Base-by-base conservation (phyloP, 495 filamentous ascomycete genomes). In the Pseudevernia furfuracea region DNA sequence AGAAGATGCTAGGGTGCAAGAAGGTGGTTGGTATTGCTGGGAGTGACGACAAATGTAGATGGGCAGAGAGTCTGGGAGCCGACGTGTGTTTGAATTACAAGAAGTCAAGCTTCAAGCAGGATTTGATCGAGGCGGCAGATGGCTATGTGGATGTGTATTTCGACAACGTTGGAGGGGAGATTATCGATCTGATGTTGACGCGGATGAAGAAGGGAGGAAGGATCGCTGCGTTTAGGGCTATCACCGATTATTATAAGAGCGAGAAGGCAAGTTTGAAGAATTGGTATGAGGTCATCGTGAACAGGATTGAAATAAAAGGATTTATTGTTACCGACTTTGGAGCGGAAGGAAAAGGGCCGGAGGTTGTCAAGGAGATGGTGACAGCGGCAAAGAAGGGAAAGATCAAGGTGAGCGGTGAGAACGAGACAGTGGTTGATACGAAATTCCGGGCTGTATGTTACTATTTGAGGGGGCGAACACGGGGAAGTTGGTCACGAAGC, bases 31-130 rank as follows among this genome's bases (percentile, higher is more conserved):
- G 68, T 0, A 82, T 89, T 65, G 86, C 85, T 0, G 86, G 87
- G 0, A 80, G 76, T n/a, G 84, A 84, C 41, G 82, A 84, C 36
- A 89, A 89, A 72, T 87, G 85, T 68, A 68, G 72, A 60, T 84
- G 84, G 79, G 79, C 88, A 41, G 76, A 85, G 67, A 78, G 76
- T 62, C 73, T 89, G 14, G 86, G 87, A 1, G 86, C 84, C 49
- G 86, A 90, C 73, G 74, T 81, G 30, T 87, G 84, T 52, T 63
- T 90, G 64, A 87, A 89, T 76, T 90, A 89, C 74, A 88, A 88
- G 73, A 75, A 73, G 53, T 60, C 76, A 0, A 72, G 74, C 11
- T 92, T 89, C 66, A 71, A 72, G 60, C 61, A 80, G 59, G 80
- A 88, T 58, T 79, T 90, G 49, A 74, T 68, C 61, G 76, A 78